These are phyloP conservation scores for Mortierella sp. DNA, from an alignment of 371 early-diverging fungal genomes.

Conservation along the genomic window DNA sequence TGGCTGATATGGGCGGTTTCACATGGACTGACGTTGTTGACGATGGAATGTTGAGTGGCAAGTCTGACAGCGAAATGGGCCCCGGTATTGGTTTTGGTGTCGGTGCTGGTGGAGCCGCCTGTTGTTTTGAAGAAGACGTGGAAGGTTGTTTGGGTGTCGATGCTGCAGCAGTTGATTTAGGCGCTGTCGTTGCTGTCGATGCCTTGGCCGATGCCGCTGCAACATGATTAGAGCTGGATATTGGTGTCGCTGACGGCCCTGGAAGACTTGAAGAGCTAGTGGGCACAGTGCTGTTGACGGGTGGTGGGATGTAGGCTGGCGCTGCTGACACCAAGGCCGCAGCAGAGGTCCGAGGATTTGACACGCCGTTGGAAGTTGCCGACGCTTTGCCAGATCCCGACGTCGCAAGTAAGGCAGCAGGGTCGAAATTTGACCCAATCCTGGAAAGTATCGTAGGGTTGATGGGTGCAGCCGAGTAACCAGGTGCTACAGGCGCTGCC, in stretches of 20 bases:
- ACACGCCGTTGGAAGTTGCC: neutral
- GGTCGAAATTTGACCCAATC: constrained; percentile 56
- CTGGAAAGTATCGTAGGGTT: constrained; percentile 50
- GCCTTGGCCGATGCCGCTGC: neutral
- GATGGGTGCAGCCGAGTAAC: constrained; percentile 20
- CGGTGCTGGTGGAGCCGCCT: neutral
- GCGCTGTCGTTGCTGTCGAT: neutral
- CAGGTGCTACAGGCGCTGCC: neutral
- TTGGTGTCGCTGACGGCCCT: neutral
- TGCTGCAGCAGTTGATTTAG: neutral
- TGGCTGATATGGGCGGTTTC: constrained; percentile 16
- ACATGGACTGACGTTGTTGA: neutral
- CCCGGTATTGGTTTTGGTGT: constrained; percentile 28
- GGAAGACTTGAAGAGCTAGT: neutral
- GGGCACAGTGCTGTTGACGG: neutral
- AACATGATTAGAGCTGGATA: neutral
- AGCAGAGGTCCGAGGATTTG: constrained; percentile 2
- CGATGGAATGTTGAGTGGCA: constrained; percentile 30
- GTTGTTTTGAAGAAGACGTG: neutral
- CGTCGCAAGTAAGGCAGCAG: constrained; percentile 40
- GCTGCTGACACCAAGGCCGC: neutral
- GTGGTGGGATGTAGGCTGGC: neutral
- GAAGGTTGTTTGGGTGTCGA: constrained; percentile 1
- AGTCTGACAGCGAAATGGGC: constrained; percentile 48
- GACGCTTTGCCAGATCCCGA: constrained; percentile 10